Percentiles rank a stretch among this genome's conserved stretches.
Conservation (phyloP, 2,329 filamentous ascomycete species). For the Penicillium sclerotiorum region DNA sequence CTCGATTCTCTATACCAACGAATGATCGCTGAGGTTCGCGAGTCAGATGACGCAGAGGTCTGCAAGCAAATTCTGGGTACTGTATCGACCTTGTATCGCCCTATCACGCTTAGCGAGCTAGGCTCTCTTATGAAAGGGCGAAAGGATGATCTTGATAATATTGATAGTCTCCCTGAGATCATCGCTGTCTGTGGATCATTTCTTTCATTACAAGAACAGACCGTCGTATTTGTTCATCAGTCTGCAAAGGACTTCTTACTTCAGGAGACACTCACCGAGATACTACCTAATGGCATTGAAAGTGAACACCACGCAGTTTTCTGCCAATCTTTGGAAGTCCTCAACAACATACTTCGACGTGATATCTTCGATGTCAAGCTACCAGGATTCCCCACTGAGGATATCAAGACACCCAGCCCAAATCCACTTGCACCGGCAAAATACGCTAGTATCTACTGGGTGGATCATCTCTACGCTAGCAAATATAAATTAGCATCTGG, state of each 20-base stretch:
- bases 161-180: not conserved
- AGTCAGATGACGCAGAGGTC: not conserved
- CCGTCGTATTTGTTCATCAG: not conserved
- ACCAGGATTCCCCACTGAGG: not conserved
- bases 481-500: not conserved
- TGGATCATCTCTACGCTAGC: not conserved
- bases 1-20: not conserved
- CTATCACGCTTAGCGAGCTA: not conserved
- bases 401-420: not conserved
- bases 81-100: not conserved
- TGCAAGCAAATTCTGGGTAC: not conserved
- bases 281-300: not conserved
- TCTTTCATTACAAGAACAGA: not conserved
- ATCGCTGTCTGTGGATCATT: not conserved
- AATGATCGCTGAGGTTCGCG: not conserved
- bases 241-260: not conserved
- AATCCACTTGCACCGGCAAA: not conserved
- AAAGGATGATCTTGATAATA: not conserved
- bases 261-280: not conserved
- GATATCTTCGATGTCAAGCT: not conserved
- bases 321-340: not conserved
- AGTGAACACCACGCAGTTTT: not conserved
- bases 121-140: not conserved
- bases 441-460: not conserved
- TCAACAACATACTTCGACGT: not conserved